A percentile compares a stretch with the other conserved stretches of the same genome.
phyloP scores from a whole-genome alignment of 768 basidiomycete genomes.

The Tylopilus felleus region DNA sequence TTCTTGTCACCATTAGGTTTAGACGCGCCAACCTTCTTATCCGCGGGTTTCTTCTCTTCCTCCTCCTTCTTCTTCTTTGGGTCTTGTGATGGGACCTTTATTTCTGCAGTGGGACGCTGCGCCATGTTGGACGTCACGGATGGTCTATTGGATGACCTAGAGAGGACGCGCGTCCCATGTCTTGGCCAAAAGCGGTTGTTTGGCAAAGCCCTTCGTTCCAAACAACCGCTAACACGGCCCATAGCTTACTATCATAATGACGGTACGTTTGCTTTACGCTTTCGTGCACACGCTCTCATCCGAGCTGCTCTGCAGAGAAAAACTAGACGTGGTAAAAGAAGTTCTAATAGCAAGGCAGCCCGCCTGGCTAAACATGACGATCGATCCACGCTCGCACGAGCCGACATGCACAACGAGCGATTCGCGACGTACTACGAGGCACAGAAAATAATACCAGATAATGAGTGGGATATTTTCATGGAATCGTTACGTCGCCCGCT shows the following conservation, averaged over 20 bases:
- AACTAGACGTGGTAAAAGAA: slow-evolving; percentile 14
- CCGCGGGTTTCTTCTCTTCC: slow-evolving; percentile 38
- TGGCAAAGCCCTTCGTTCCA: slow-evolving; percentile 32
- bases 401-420: slow-evolving; percentile 68
- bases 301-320: slow-evolving; percentile 10
- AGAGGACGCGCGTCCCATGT: slow-evolving; percentile 32
- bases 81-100: slow-evolving; percentile 69
- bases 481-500: slow-evolving; percentile 63
- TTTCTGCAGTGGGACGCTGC: slow-evolving; percentile 54
- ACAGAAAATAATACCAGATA: slow-evolving; percentile 70
- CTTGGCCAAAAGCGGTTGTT: slow-evolving; percentile 28
- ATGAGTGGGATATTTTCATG: slow-evolving; percentile 78
- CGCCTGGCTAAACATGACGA: slow-evolving; percentile 33
- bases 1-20: slow-evolving; percentile 53
- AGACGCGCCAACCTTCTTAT: slow-evolving; percentile 55
- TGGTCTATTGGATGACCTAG: slow-evolving; percentile 1
- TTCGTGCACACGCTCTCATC: background rate
- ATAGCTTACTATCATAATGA: slow-evolving; percentile 16
- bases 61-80: slow-evolving; percentile 64
- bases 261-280: slow-evolving; percentile 9
- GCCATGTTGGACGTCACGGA: slow-evolving; percentile 44
- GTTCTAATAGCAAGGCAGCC: slow-evolving; percentile 10
- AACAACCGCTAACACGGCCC: slow-evolving; percentile 22
- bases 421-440: slow-evolving; percentile 68
- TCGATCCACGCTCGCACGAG: slow-evolving; percentile 51